Evolutionary conservation across 2,329 filamentous ascomycete species (phyloP).

Genomic region (Aspergillus fijiensis): DNA sequence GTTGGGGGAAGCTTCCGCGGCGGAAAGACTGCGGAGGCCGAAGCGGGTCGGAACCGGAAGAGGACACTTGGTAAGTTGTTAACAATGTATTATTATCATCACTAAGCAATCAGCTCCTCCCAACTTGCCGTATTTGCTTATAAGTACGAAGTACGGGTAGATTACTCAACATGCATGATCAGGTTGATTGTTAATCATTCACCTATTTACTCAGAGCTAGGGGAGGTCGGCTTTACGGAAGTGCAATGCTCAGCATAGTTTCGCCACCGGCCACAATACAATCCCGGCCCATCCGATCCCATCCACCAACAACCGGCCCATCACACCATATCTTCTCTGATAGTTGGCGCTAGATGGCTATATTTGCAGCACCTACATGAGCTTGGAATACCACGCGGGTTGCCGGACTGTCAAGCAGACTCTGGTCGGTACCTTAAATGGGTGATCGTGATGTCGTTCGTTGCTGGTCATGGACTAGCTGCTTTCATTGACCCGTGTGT

Average conservation of each 20-base stretch:
- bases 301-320: background rate
- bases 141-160: background rate
- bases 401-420: background rate
- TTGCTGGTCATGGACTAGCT: background rate
- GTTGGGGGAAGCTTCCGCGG: slow-evolving; percentile 4
- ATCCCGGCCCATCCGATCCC: background rate
- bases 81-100: background rate
- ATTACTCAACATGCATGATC: background rate
- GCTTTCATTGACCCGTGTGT: background rate
- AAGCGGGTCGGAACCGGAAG: slow-evolving; percentile 28
- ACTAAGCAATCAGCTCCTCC: background rate
- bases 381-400: background rate
- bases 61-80: slow-evolving; percentile 34
- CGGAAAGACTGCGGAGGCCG: slow-evolving; percentile 7
- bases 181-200: background rate
- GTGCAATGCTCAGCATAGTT: background rate
- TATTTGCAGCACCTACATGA: background rate
- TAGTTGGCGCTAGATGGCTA: background rate
- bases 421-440: background rate
- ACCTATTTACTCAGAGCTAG: background rate
- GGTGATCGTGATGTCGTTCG: slow-evolving; percentile 1
- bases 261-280: background rate
- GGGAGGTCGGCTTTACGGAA: background rate
- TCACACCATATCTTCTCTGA: background rate
- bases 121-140: background rate